Base-by-base conservation (phyloP, 257 asterid species). In the Cinchona pubescens region DNA sequence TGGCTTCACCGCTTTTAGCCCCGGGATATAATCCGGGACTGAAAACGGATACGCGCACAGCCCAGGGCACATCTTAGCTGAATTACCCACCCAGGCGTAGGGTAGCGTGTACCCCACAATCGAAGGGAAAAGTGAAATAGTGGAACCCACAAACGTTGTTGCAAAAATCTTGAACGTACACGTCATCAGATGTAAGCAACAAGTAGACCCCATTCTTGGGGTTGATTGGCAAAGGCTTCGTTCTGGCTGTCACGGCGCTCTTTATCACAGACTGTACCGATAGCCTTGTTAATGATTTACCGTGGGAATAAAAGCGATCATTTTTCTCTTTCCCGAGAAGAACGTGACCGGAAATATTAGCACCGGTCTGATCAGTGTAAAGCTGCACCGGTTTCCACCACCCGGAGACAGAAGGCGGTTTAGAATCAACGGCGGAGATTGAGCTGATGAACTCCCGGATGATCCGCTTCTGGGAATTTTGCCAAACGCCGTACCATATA, bases 71-170 rank as follows among this genome's bases (percentile, higher is more conserved):
- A 86, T 69, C 70, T 87, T 87, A 0, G 84, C 97, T 0, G 98
- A 93, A 84, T 93, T 93, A 1, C 98, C 98, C 40, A 91, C 85
- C 98, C 98, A 93, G 23, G 98, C 97, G 88, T 87, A 93, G 69
- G 98, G 97, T 5, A 93, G 89, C 72, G 98, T 91, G 82, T 93
- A 88, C 14, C 98, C 98, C 3, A 93, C 96, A 12, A 93, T 90
- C 1, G 98, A 93, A 1, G 98, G 97, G 78, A 88, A n/a, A 93
- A 1, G 96, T 91, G 83, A 93, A 93, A 83, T 91, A 87, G 34
- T 93, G 98, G 53, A 91, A 93, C 0, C 98, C 98, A 23, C 98
- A 93, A 0, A 87, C 84, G 19, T 85, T 84, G 80, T 83, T 81
- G 86, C 98, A 93, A 80, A 93, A 93, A 59, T 91, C 88, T 56